Percentiles rank a stretch among this genome's conserved stretches.
phyloP scores from a whole-genome alignment of 2,329 filamentous ascomycete genomes.

The Xylariales sp. region DNA sequence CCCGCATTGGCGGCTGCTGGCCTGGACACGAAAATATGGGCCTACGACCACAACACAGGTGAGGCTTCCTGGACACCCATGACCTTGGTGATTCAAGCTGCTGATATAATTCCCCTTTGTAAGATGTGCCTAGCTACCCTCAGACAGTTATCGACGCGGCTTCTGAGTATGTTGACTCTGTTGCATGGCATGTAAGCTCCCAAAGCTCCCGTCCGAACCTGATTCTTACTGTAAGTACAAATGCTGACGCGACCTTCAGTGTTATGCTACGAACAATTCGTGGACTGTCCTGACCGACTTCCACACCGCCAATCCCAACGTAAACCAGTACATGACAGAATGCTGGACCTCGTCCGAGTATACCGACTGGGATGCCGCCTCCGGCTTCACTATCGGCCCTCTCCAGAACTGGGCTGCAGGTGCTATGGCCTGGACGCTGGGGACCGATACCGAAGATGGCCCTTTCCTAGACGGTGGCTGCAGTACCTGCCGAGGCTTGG shows the following conservation, averaged over 20 bases:
- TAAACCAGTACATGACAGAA: constrained; percentile 44
- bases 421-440: constrained; percentile 40
- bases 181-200: constrained; percentile 32
- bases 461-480: constrained; percentile 39
- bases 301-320: constrained; percentile 33
- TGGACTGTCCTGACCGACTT: constrained; percentile 35
- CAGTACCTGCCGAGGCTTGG: constrained; percentile 43
- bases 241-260: constrained; percentile 14
- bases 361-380: constrained; percentile 32
- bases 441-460: constrained; percentile 30
- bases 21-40: constrained; percentile 41
- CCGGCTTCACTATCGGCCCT: constrained; percentile 38
- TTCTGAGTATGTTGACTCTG: constrained; percentile 25
- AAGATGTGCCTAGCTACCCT: constrained; percentile 30
- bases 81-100: not conserved
- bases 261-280: constrained; percentile 31
- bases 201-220: not conserved
- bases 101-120: too few species aligned
- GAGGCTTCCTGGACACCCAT: not conserved
- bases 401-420: constrained; percentile 44
- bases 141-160: constrained; percentile 32
- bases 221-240: not conserved
- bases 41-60: constrained; percentile 37
- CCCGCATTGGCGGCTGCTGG: constrained; percentile 34
- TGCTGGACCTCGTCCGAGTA: constrained; percentile 35